Evolutionary conservation across 306 rosid species (phyloP), one percentile per base, ranked within the genome.

Genomic region (Myrica gale): DNA sequence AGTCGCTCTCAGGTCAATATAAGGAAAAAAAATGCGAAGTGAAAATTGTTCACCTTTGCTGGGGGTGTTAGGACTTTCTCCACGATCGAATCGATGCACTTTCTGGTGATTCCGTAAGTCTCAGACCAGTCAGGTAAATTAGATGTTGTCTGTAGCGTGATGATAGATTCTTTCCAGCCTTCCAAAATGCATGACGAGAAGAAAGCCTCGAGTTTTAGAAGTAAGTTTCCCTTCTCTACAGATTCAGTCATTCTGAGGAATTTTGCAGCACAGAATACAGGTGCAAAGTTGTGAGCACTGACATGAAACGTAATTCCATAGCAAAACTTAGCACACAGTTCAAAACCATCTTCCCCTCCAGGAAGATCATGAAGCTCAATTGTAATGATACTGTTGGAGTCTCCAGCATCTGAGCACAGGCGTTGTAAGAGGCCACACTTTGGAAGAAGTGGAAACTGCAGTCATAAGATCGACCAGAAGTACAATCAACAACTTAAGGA

Each of bases 111-210:
- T 52, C 99, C 99, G 75, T 92, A 88, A 81, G 89, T 90, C 83
- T 95, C 92, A 19, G 93, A 90, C 92, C 93, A 89, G 45, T 92
- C 98, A 0, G 92, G 89, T 67, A 95, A 81, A 78, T 76, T 89
- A 16, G 81, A 82, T 8, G 98, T 89, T 74, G 88, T 78, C 78
- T 86, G 90, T 7, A 95, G 82, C 11, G 98, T 73, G 16, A 76
- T 78, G 68, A 95, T 86, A 54, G 98, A 89, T 84, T 95, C 99
- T 69, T 95, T 95, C 99, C 99, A 95, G 42, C 98, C 99, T 62
- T 84, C 88, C 15, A 95, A 94, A 75, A 95, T 86, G 84, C 99
- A 92, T 2, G 97, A 90, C 82, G 79, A 68, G 80, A 95, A 86
- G 90, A 95, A 95, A 54, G 97, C 82, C 75, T 95, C 97, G 3